Evolutionary conservation across 768 basidiomycete genomes (phyloP).

Genomic region (Termitomyces sp.): DNA sequence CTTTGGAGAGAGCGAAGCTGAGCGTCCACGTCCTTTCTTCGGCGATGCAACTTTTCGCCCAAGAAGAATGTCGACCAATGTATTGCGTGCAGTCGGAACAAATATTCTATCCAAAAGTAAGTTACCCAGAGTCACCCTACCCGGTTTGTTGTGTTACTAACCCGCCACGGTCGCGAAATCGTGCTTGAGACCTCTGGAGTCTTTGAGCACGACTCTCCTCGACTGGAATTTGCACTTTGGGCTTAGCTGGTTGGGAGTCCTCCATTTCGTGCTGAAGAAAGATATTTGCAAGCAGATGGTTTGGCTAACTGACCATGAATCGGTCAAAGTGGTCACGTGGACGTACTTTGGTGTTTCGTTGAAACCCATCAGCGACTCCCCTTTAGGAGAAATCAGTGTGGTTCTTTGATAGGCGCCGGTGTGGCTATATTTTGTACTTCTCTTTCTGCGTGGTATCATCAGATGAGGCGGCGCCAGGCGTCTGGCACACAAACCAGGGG

Average conservation of each 20-base stretch:
- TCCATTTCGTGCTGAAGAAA: slow-evolving; percentile 1
- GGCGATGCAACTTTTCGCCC: slow-evolving; percentile 34
- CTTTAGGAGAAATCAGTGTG: neutral
- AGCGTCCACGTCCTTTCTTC: slow-evolving; percentile 22
- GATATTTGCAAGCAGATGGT: neutral
- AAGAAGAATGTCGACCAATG: slow-evolving; percentile 16
- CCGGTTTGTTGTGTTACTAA: slow-evolving; percentile 21
- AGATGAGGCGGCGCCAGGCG: no score
- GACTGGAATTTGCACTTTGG: slow-evolving; percentile 19
- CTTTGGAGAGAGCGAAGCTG: slow-evolving; percentile 24
- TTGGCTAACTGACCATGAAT: no score
- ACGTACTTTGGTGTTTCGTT: neutral
- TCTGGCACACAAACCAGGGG: neutral
- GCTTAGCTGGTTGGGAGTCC: neutral
- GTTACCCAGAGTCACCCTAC: neutral
- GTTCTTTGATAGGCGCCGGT: neutral
- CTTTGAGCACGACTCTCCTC: slow-evolving; percentile 60
- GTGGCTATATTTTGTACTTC: neutral
- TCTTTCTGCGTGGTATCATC: neutral
- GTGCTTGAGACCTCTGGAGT: slow-evolving; percentile 54
- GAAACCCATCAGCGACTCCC: neutral
- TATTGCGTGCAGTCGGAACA: slow-evolving; percentile 15
- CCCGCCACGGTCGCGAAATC: slow-evolving; percentile 68
- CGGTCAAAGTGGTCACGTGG: neutral
- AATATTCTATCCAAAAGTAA: slow-evolving; percentile 10